phyloP scores from a whole-genome alignment of 164 flowering plant species.

The Santalum album region DNA sequence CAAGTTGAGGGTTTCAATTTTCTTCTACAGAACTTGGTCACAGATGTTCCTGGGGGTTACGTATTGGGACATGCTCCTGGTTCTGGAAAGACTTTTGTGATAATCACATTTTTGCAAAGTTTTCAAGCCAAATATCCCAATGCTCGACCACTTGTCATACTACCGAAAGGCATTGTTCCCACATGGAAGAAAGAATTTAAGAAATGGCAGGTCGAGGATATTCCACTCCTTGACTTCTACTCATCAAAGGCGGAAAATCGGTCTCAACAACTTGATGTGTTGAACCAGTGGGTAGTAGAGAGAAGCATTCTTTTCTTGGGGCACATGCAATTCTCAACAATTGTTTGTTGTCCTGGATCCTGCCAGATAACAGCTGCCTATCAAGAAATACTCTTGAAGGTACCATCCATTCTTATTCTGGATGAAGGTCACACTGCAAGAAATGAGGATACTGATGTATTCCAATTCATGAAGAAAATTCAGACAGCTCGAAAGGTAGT shows the following conservation, averaged over 20 bases:
- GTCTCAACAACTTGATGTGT: constrained; percentile 2
- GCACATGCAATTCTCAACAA: constrained; percentile 11
- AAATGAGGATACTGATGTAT: constrained; percentile 21
- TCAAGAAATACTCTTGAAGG: constrained; percentile 18
- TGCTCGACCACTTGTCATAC: not conserved
- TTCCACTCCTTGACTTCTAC: not conserved
- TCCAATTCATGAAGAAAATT: constrained; percentile 20
- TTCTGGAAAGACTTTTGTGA: constrained; percentile 3
- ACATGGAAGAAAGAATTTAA: constrained; percentile 5
- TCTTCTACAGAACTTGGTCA: constrained; percentile 1
- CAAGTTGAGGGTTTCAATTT: constrained; percentile 6
- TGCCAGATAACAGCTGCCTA: constrained; percentile 4
- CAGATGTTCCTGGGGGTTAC: not conserved
- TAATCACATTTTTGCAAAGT: not conserved
- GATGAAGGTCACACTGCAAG: constrained; percentile 43
- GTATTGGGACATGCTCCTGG: constrained; percentile 4
- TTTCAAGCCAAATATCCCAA: constrained; percentile 1
- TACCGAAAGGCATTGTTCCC: not conserved
- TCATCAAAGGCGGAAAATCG: constrained; percentile 4
- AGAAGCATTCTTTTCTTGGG: constrained; percentile 22
- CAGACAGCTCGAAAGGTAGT: constrained; percentile 23
- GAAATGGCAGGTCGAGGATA: constrained; percentile 1
- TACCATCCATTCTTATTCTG: constrained; percentile 24
- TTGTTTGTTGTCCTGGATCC: constrained; percentile 2
- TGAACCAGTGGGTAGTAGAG: constrained; percentile 13